Base-by-base conservation (phyloP, 768 basidiomycete species). In the Suillus subluteus region DNA sequence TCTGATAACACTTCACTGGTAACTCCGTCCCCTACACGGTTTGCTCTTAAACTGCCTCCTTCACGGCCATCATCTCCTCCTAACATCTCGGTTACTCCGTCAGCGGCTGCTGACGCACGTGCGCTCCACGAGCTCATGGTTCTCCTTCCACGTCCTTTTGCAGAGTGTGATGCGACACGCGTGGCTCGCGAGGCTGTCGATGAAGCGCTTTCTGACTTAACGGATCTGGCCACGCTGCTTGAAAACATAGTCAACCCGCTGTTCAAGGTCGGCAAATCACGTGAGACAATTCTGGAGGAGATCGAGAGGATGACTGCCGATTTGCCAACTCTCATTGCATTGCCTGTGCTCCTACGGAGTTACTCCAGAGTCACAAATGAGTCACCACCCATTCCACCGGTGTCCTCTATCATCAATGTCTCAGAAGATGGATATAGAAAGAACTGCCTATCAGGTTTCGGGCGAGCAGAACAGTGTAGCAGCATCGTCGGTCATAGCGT, bases 101-200 rank as follows among this genome's bases (percentile, higher is more conserved):
- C 83, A 40, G 78, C 84, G 6, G 84, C 85, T 3, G 76, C 81
- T 4, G 92, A 95, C 67, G 86, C 87, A 6, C 85, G 84, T 35
- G 83, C 84, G 3, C 75, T 92, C n/a, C 87, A 80, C 73, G 86
- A 90, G 55, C 80, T 92, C 35, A 79, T 94, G 54, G 79, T 75
- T 55, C 75, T 78, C 32, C 80, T 94, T 43, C 91, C 92, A 26
- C 84, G 87, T 11, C 92, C 93, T 40, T 73, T 69, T 16, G 77
- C 78, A n/a, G 82, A 82, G 59, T 84, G 81, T 38, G 81, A 81
- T 67, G 73, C 78, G 12, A 83, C 84, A 12, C 80, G 79, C 32
- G 75, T 91, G 11, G 92, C 93, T n/a, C 82, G 84, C 48, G 92
- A 95, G 74, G 93, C 91, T 6, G 91, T 94, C 12, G 88, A 91